Conservation (phyloP, 306 rosid genomes). For the Cucurbita argyrosperma region DNA sequence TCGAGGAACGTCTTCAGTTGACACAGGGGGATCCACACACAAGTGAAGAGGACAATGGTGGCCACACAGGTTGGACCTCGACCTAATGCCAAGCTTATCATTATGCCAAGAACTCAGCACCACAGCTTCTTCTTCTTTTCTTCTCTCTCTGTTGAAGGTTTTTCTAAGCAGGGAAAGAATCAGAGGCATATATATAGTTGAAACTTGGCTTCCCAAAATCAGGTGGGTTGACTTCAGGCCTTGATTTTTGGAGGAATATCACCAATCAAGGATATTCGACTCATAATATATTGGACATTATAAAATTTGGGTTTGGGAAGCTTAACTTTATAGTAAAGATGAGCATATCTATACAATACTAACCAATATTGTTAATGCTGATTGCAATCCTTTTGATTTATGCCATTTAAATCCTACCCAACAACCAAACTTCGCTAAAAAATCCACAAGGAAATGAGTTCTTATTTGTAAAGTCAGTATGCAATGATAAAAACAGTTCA, state of each 20-base stretch:
- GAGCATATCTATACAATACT: not conserved
- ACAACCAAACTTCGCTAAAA: not conserved
- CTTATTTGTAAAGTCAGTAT: not conserved
- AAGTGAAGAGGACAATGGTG: conserved; percentile 42
- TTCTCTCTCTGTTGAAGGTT: not conserved
- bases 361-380: not conserved
- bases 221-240: conserved; percentile 7
- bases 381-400: not conserved
- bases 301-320: not conserved
- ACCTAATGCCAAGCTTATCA: conserved; percentile 37
- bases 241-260: conserved; percentile 2
- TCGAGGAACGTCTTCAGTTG: conserved; percentile 28
- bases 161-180: not conserved
- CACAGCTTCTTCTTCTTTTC: not conserved
- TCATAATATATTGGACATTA: not conserved
- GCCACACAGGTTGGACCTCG: conserved; percentile 29
- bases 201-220: not conserved
- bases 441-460: not conserved
- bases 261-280: not conserved
- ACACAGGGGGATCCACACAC: conserved; percentile 45
- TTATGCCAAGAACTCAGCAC: conserved; percentile 1
- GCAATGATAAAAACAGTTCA: not conserved
- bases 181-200: not conserved
- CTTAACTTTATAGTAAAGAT: not conserved
- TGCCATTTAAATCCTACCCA: not conserved